Percentiles rank a stretch among this genome's conserved stretches.
These are phyloP conservation scores for Salix caprea DNA, from an alignment of 345 rosid genomes.

Conservation along the genomic window DNA sequence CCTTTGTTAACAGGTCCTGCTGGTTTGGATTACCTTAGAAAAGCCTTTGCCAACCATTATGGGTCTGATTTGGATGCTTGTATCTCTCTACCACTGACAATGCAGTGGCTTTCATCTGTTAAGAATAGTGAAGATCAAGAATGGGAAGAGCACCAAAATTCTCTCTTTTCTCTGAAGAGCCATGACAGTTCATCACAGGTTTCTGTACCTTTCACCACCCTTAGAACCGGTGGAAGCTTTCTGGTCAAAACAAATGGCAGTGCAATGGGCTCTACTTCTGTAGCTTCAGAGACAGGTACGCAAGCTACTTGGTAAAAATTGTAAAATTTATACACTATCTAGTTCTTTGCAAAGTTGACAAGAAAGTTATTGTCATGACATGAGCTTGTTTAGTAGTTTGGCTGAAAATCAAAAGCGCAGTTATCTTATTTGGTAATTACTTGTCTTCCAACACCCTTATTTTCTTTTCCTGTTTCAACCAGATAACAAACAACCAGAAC, in stretches of 20 bases:
- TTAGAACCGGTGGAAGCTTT: conserved; percentile 77
- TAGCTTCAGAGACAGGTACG: conserved; percentile 10
- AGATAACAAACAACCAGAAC: conserved; percentile 42
- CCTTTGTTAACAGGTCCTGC: conserved; percentile 79
- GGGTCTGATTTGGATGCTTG: conserved; percentile 50
- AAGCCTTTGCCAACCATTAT: conserved; percentile 54
- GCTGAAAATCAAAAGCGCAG: not conserved
- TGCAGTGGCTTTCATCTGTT: conserved; percentile 63
- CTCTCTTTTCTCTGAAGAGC: conserved; percentile 39
- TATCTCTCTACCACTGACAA: conserved; percentile 49
- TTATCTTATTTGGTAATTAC: not conserved
- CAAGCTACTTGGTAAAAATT: no score
- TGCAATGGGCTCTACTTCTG: conserved; percentile 17
- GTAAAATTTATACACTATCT: no score
- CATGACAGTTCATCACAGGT: conserved; percentile 42
- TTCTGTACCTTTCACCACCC: conserved; percentile 45
- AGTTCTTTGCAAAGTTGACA: not conserved
- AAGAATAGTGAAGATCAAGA: conserved; percentile 49
- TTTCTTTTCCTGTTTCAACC: conserved; percentile 15
- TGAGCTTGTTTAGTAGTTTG: not conserved
- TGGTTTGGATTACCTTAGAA: conserved; percentile 61
- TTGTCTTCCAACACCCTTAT: not conserved
- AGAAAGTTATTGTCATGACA: not conserved
- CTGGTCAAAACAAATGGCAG: conserved; percentile 23
- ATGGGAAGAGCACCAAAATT: conserved; percentile 66